Evolutionary conservation across 2,329 filamentous ascomycete species (phyloP).

Genomic region (Xenosphaeropsis pyriputrescens): DNA sequence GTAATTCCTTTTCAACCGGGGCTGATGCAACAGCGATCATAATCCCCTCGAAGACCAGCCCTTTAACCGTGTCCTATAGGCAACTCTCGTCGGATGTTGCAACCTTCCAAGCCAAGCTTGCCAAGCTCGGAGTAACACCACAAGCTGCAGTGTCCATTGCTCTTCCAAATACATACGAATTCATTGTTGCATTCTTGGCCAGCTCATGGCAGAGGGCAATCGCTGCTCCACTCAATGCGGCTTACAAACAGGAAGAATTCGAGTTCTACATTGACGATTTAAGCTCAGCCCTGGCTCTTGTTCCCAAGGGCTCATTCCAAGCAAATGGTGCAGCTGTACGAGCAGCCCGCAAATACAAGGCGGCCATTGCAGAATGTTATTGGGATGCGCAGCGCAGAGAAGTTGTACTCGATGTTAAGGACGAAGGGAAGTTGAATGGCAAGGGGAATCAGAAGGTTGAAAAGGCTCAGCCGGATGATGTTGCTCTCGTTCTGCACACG

Average conservation of each 20-base stretch:
- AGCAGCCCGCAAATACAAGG: slow-evolving; percentile 65
- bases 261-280: slow-evolving; percentile 88
- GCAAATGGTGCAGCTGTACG: slow-evolving; percentile 57
- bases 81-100: slow-evolving; percentile 51
- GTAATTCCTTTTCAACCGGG: slow-evolving; percentile 36
- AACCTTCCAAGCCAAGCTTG: slow-evolving; percentile 65
- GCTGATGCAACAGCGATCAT: slow-evolving; percentile 50
- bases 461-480: slow-evolving; percentile 56
- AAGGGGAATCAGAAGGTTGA: slow-evolving; percentile 30
- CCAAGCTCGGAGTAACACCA: slow-evolving; percentile 54
- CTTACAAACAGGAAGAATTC: slow-evolving; percentile 81
- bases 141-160: slow-evolving; percentile 69
- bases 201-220: slow-evolving; percentile 72
- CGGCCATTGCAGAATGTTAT: slow-evolving; percentile 78
- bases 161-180: slow-evolving; percentile 73
- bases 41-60: slow-evolving; percentile 46
- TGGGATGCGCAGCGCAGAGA: slow-evolving; percentile 51
- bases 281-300: slow-evolving; percentile 62
- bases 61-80: slow-evolving; percentile 55
- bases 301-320: slow-evolving; percentile 55
- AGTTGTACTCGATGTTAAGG: slow-evolving; percentile 66
- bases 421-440: slow-evolving; percentile 49
- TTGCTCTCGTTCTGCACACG: slow-evolving; percentile 71
- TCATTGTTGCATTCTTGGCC: slow-evolving; percentile 79
- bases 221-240: slow-evolving; percentile 75